These are phyloP conservation scores for Malus hybrid DNA, from an alignment of 331 rosid species.

Conservation along the genomic window DNA sequence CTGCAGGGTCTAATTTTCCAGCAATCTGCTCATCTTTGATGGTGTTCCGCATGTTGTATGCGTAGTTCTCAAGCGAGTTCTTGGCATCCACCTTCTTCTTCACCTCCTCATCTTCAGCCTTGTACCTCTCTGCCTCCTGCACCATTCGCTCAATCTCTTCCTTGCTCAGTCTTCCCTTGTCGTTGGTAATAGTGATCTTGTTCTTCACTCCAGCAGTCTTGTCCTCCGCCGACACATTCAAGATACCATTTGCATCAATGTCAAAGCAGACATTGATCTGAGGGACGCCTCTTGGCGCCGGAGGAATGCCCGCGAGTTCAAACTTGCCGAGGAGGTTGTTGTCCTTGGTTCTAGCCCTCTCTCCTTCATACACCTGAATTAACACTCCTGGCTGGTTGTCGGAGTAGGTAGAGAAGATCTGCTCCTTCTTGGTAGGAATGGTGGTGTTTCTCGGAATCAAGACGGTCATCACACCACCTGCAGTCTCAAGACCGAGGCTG, in stretches of 20 bases:
- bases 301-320: conserved; percentile 39
- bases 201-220: conserved; percentile 59
- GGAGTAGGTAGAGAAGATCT: conserved; percentile 36
- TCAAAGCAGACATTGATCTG: conserved; percentile 36
- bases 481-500: conserved; percentile 43
- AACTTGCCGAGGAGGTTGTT: conserved; percentile 39
- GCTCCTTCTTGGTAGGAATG: conserved; percentile 42
- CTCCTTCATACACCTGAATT: conserved; percentile 46
- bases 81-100: conserved; percentile 54
- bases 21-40: conserved; percentile 39
- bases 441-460: conserved; percentile 26
- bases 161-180: conserved; percentile 48
- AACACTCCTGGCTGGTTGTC: conserved; percentile 36
- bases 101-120: conserved; percentile 48
- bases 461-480: conserved; percentile 36
- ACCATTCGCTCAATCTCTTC: conserved; percentile 53
- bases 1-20: conserved; percentile 26
- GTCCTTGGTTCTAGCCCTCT: conserved; percentile 40
- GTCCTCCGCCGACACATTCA: conserved; percentile 49
- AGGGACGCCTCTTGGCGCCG: conserved; percentile 20
- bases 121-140: conserved; percentile 45
- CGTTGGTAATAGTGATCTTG: conserved; percentile 49
- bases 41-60: conserved; percentile 40
- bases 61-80: conserved; percentile 41
- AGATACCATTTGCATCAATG: conserved; percentile 2